Percentiles rank a stretch among this genome's conserved stretches.
These are phyloP conservation scores for Coniophora puteana DNA, from an alignment of 1,284 basidiomycete genomes.

Conservation along the genomic window DNA sequence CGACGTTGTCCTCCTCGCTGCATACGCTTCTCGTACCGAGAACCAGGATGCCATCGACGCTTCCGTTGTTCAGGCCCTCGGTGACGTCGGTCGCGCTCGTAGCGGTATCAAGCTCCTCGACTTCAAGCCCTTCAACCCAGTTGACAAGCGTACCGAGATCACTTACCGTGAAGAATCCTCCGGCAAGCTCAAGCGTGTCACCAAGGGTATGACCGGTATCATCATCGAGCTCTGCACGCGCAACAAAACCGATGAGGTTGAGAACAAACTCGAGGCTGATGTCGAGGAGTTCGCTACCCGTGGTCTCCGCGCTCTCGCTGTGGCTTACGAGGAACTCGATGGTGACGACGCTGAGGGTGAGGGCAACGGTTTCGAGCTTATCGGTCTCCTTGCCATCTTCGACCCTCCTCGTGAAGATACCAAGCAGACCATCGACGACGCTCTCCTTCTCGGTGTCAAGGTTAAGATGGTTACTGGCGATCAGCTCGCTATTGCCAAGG, in stretches of 20 bases:
- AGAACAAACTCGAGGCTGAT: slow-evolving; percentile 90
- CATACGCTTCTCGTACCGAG: slow-evolving; percentile 96
- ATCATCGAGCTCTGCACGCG: slow-evolving; percentile 95
- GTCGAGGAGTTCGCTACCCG: slow-evolving; percentile 94
- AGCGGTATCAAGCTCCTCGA: slow-evolving; percentile 93
- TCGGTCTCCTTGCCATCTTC: slow-evolving; percentile 96
- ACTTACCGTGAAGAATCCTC: slow-evolving; percentile 93
- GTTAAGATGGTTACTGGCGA: slow-evolving; percentile 99
- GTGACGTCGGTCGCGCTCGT: slow-evolving; percentile 74
- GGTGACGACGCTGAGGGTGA: slow-evolving; percentile 77
- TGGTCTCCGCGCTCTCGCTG: slow-evolving; percentile 97
- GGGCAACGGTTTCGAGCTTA: slow-evolving; percentile 95
- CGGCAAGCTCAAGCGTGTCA: slow-evolving; percentile 95
- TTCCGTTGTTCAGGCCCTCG: slow-evolving; percentile 81
- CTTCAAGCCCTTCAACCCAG: slow-evolving; percentile 99
- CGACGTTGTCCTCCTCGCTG: slow-evolving; percentile 89
- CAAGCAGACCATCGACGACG: slow-evolving; percentile 98
- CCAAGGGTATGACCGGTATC: slow-evolving; percentile 99
- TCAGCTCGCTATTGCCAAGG: slow-evolving; percentile 98
- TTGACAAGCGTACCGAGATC: slow-evolving; percentile 98
- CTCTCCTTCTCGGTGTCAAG: slow-evolving; percentile 91
- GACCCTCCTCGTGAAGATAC: slow-evolving; percentile 98
- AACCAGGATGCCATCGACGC: slow-evolving; percentile 98
- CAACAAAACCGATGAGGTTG: slow-evolving; percentile 92
- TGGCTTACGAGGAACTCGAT: slow-evolving; percentile 92